phyloP scores from a whole-genome alignment of 2,329 filamentous ascomycete genomes.

The Aspergillus unguis region DNA sequence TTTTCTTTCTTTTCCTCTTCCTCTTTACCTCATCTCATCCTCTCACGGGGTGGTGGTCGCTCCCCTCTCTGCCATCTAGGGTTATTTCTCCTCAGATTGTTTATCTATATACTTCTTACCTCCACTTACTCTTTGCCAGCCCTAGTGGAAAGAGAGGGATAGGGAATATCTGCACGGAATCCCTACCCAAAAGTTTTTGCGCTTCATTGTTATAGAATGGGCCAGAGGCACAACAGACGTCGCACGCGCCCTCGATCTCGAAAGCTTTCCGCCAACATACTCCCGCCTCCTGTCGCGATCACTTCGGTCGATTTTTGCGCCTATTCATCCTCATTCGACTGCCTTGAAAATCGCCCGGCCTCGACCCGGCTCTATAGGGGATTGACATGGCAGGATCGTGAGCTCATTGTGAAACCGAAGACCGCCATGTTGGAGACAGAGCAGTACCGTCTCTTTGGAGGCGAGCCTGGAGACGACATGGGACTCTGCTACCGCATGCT shows the following conservation, averaged over 20 bases:
- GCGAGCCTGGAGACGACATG: constrained; percentile 44
- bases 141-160: constrained; percentile 7
- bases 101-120: constrained; percentile 6
- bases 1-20: constrained; percentile 10
- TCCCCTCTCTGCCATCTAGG: constrained; percentile 27
- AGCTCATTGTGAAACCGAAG: constrained; percentile 30
- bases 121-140: not conserved
- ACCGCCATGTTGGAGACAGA: constrained; percentile 35
- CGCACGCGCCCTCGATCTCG: constrained; percentile 42
- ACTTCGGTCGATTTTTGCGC: constrained; percentile 15
- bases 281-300: constrained; percentile 20
- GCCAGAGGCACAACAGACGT: constrained; percentile 47
- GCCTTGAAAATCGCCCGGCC: constrained; percentile 29
- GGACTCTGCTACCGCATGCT: constrained; percentile 49
- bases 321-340: constrained; percentile 19
- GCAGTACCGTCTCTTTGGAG: constrained; percentile 46
- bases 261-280: constrained; percentile 28
- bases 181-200: constrained; percentile 10
- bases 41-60: constrained; percentile 36
- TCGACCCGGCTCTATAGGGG: constrained; percentile 43
- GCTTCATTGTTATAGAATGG: constrained; percentile 33
- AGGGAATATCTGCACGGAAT: constrained; percentile 7
- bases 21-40: constrained; percentile 36
- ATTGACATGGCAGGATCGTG: constrained; percentile 39
- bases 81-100: constrained; percentile 2